Percentiles rank a stretch among this genome's conserved stretches.
phyloP scores from a whole-genome alignment of 2,329 filamentous ascomycete genomes.

The Botryosphaeria dothidea region DNA sequence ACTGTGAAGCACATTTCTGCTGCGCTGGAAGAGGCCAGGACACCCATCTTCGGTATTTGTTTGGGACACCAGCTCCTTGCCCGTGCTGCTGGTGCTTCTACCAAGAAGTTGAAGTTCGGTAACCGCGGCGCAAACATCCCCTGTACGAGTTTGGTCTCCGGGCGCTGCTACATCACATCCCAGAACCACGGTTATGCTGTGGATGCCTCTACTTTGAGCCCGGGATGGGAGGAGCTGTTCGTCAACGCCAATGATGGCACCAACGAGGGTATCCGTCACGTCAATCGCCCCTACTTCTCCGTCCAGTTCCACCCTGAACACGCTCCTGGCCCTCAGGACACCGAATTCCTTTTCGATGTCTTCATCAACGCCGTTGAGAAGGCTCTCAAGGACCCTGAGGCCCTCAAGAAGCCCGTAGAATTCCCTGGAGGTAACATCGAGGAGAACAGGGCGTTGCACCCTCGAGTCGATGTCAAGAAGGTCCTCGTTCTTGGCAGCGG shows the following conservation, averaged over 20 bases:
- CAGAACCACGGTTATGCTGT: constrained; percentile 98
- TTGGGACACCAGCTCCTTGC: constrained; percentile 92
- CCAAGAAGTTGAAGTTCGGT: constrained; percentile 98
- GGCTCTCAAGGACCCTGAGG: constrained; percentile 65
- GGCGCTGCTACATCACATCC: constrained; percentile 97
- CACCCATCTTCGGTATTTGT: constrained; percentile 94
- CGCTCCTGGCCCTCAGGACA: constrained; percentile 91
- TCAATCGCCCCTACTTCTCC: constrained; percentile 87
- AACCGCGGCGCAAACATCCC: constrained; percentile 99
- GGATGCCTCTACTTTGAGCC: constrained; percentile 71
- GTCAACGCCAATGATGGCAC: constrained; percentile 98
- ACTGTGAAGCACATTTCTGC: constrained; percentile 79
- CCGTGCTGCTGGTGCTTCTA: constrained; percentile 80
- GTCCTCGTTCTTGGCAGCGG: constrained; percentile 91
- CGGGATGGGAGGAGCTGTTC: constrained; percentile 90
- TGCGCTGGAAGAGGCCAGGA: constrained; percentile 75
- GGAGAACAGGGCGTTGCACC: constrained; percentile 76
- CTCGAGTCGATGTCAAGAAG: constrained; percentile 86
- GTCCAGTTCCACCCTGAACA: constrained; percentile 99
- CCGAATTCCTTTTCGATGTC: constrained; percentile 94
- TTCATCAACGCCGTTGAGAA: constrained; percentile 84
- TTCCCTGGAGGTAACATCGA: constrained; percentile 84
- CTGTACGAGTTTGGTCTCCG: constrained; percentile 92
- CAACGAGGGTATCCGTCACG: constrained; percentile 95
- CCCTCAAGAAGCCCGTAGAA: constrained; percentile 71